These are phyloP conservation scores for Barnettozyma pratensis DNA, from an alignment of 805 yeast species.

Conservation along the genomic window DNA sequence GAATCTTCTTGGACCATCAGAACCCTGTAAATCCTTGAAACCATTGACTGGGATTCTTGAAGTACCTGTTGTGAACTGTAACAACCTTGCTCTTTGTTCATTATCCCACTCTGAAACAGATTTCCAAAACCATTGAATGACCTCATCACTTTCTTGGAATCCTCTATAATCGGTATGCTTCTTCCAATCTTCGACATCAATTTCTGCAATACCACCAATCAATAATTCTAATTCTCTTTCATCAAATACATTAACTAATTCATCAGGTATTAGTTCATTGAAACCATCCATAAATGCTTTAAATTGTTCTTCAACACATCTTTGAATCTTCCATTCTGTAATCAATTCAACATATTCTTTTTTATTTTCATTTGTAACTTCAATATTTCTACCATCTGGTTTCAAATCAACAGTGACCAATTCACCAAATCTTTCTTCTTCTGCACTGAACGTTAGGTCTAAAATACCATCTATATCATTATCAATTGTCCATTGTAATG, in stretches of 20 bases:
- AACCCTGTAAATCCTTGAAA: conserved; percentile 96
- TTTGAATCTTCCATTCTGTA: conserved; percentile 93
- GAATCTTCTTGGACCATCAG: conserved; percentile 98
- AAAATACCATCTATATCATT: conserved; percentile 87
- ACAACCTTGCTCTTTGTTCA: conserved; percentile 90
- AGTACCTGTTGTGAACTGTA: conserved; percentile 98
- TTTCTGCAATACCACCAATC: conserved; percentile 97
- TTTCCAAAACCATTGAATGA: conserved; percentile 98
- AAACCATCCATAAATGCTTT: conserved; percentile 96
- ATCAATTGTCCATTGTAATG: conserved; percentile 92
- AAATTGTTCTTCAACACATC: conserved; percentile 92
- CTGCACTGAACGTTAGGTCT: conserved; percentile 83
- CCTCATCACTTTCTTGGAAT: conserved; percentile 93
- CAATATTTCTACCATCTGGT: conserved; percentile 81
- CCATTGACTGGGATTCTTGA: conserved; percentile 99
- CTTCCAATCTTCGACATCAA: conserved; percentile 98
- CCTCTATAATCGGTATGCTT: conserved; percentile 98
- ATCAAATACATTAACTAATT: conserved; percentile 91
- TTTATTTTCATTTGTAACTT: conserved; percentile 91
- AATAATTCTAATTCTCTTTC: conserved; percentile 94
- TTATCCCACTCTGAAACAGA: conserved; percentile 91
- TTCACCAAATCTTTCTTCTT: conserved; percentile 94
- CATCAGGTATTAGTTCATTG: conserved; percentile 96
- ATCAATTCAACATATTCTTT: conserved; percentile 92
- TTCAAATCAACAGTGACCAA: conserved; percentile 84